A percentile compares a stretch with the other conserved stretches of the same genome.
Conservation (phyloP, 306 rosid genomes). For the Rosa persica region DNA sequence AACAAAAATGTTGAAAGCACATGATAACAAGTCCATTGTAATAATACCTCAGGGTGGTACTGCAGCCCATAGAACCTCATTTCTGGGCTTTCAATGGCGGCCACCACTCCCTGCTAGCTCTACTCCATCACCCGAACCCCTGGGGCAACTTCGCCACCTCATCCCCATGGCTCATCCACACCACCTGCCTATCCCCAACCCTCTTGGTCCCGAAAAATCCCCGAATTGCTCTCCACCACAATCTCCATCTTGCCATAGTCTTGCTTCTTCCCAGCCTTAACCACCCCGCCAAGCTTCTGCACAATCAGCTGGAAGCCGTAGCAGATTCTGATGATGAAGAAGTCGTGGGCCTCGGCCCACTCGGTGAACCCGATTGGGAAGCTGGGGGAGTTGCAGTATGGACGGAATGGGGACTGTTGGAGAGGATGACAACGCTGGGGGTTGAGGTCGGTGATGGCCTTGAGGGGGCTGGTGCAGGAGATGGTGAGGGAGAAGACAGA, state of each 20-base stretch:
- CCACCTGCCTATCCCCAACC: conserved; percentile 54
- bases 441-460: conserved; percentile 55
- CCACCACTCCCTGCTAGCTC: too few relatives aligned
- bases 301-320: conserved; percentile 91
- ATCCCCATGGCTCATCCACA: conserved; percentile 98
- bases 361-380: conserved; percentile 66
- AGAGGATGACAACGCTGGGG: conserved; percentile 84
- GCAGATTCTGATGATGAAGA: conserved; percentile 72
- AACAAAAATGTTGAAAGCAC: too few relatives aligned
- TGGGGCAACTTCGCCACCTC: too few relatives aligned
- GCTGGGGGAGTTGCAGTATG: conserved; percentile 77
- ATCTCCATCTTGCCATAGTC: conserved; percentile 97
- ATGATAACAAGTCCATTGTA: too few relatives aligned
- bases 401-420: conserved; percentile 96
- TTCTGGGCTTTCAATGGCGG: too few relatives aligned
- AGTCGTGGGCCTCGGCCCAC: too few relatives aligned
- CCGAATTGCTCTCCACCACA: conserved; percentile 41
- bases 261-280: conserved; percentile 61
- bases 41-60: too few relatives aligned
- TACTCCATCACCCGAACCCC: too few relatives aligned
- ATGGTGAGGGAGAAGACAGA: conserved; percentile 81
- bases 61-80: too few relatives aligned
- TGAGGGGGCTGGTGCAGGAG: conserved; percentile 65
- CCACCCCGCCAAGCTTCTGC: conserved; percentile 79
- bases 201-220: conserved; percentile 40